A percentile compares a stretch with the other conserved stretches of the same genome.
phyloP scores from a whole-genome alignment of 495 filamentous ascomycete genomes.

The Margaritispora aquatica region DNA sequence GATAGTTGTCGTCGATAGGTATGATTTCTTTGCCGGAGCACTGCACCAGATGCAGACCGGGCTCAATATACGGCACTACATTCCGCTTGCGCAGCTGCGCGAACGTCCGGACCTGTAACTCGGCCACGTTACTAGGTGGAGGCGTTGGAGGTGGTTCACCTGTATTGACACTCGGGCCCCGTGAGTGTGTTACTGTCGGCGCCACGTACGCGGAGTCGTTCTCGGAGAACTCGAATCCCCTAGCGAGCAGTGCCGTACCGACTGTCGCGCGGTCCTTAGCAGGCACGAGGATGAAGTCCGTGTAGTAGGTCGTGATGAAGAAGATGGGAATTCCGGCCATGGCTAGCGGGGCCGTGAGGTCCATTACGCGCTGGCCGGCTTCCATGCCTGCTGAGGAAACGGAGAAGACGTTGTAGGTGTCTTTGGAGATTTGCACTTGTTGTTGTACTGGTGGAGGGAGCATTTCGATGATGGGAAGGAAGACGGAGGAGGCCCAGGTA shows the following conservation, averaged over 20 bases:
- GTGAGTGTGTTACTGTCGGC: slow-evolving; percentile 37
- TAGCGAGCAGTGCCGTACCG: slow-evolving; percentile 65
- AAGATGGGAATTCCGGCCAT: slow-evolving; percentile 93
- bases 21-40: slow-evolving; percentile 59
- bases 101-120: slow-evolving; percentile 81
- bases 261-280: slow-evolving; percentile 64
- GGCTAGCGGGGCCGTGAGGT: slow-evolving; percentile 85
- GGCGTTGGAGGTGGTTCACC: slow-evolving; percentile 61
- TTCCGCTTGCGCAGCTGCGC: slow-evolving; percentile 62
- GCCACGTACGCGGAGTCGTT: slow-evolving; percentile 67
- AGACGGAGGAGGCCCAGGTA: slow-evolving; percentile 63
- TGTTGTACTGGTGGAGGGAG: slow-evolving; percentile 39
- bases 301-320: slow-evolving; percentile 97
- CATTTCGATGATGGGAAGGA: slow-evolving; percentile 58
- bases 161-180: slow-evolving; percentile 39
- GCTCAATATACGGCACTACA: slow-evolving; percentile 66
- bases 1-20: not conserved
- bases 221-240: slow-evolving; percentile 78
- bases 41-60: slow-evolving; percentile 65
- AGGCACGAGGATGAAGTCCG: slow-evolving; percentile 93
- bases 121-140: slow-evolving; percentile 66
- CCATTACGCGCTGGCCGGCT: slow-evolving; percentile 88
- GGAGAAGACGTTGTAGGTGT: slow-evolving; percentile 82
- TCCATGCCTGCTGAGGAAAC: slow-evolving; percentile 85
- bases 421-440: slow-evolving; percentile 65